A percentile compares a stretch with the other conserved stretches of the same genome.
These are phyloP conservation scores for Stereum hirsutum DNA, from an alignment of 1,284 basidiomycete species.

Conservation along the genomic window DNA sequence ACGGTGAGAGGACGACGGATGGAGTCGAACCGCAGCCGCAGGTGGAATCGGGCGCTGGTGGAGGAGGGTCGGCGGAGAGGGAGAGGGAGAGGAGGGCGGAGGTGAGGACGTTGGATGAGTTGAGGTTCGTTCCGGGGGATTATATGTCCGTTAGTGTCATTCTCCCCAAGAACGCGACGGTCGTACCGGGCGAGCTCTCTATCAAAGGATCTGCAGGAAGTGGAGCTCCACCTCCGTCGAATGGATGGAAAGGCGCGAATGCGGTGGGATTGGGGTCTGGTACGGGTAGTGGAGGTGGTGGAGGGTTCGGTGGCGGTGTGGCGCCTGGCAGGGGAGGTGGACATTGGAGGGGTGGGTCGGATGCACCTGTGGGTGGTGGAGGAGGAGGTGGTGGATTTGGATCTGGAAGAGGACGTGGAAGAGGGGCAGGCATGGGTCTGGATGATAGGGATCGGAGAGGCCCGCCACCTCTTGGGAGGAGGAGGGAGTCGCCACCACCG, in stretches of 20 bases:
- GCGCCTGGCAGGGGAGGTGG: conserved; percentile 41
- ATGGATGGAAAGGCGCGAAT: conserved; percentile 26
- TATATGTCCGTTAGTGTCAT: conserved; percentile 63
- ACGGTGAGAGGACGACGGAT: no score
- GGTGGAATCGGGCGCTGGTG: no score
- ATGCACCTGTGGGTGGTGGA: conserved; percentile 32
- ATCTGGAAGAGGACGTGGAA: conserved; percentile 12
- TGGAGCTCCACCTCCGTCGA: conserved; percentile 21
- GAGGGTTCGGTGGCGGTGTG: conserved; percentile 28
- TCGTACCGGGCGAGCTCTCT: conserved; percentile 31
- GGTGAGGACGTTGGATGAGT: conserved; percentile 64
- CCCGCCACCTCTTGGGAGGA: conserved; percentile 17
- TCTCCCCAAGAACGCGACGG: conserved; percentile 55
- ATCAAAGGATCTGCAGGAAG: conserved; percentile 40
- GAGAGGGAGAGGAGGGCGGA: conserved; percentile 32
- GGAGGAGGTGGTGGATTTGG: conserved; percentile 29
- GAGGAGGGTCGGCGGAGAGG: no score
- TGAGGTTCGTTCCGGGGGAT: conserved; percentile 71
- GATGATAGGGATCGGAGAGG: conserved; percentile 25
- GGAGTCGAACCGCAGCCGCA: no score
- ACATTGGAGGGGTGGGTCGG: conserved; percentile 61
- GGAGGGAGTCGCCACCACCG: conserved; percentile 31
- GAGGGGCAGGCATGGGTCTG: conserved; percentile 18
- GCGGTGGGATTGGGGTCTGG: conserved; percentile 6
- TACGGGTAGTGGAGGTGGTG: conserved; percentile 31